Base-by-base conservation (phyloP, 305 asterid species). In the Fraxinus sp. region DNA sequence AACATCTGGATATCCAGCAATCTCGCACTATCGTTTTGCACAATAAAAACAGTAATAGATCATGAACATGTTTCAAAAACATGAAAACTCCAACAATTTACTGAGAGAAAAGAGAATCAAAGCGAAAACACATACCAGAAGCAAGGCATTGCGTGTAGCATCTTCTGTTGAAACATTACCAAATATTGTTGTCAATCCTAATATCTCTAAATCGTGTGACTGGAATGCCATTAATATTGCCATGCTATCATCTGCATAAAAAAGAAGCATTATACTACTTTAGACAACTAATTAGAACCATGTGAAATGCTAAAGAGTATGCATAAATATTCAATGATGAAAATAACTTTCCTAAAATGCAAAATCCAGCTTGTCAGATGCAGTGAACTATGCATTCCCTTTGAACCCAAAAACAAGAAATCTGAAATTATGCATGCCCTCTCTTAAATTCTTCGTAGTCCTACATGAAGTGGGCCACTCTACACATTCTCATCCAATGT, bases 221-320 rank as follows among this genome's bases (percentile, higher is more conserved):
- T 96, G 99, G 82, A 94, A 94, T 55, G 99, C 98, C 99, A 96
- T 94, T 13, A 96, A 84, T 86, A 96, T 88, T 32, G 99, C 94
- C 93, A 96, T 90, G 89, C 94, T 85, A 88, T 96, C 98, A 91
- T 96, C 99, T 96, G 93, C 37, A 83, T 49, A 83, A 76, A 87
- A 22, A 39, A 7, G 83, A 82, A 26, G 46, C 44, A 55, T 52
- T 44, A 57, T 18, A 35, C 77, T 72, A 39, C 44, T 41, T 20
- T 44, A 52, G 16, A 82, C 10, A 59, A 20, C 28, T 59, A 59
- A 59, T 59, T 6, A 59, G 70, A 18, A 59, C 28, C 28, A n/a
- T 59, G 11, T 59, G 8, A 59, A 18, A 59, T 52, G 70, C 22
- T 3, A 20, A n/a, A 59, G 70, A 59, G 11, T 57, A 20, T 59